These are phyloP conservation scores for Citrus sp. DNA, from an alignment of 345 rosid genomes.

Conservation along the genomic window DNA sequence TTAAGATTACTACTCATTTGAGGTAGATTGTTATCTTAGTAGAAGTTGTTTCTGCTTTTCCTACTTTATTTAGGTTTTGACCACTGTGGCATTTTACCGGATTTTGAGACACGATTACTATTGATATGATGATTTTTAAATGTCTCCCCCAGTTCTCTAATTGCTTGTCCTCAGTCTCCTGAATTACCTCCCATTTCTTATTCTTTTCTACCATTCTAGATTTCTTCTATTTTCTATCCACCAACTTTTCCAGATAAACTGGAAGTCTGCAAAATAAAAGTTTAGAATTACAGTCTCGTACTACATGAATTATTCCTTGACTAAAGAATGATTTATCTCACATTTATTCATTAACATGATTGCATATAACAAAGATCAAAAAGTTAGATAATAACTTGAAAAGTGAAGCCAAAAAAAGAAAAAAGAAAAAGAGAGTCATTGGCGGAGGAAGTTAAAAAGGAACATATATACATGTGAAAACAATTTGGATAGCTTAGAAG, in stretches of 20 bases:
- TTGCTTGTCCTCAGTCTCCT: neutral
- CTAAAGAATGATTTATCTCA: neutral
- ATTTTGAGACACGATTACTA: neutral
- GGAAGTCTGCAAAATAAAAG: neutral
- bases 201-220: neutral
- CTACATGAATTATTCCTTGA: neutral
- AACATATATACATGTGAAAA: neutral
- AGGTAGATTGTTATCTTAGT: neutral
- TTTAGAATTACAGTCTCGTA: neutral
- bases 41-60: neutral
- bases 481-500: conserved; percentile 4
- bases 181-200: neutral
- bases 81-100: neutral
- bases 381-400: neutral
- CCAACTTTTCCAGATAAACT: neutral
- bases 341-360: neutral
- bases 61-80: neutral
- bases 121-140: neutral
- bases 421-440: neutral
- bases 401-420: neutral
- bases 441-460: conserved; percentile 6
- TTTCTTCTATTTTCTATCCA: neutral
- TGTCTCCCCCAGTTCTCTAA: neutral
- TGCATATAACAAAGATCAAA: neutral
- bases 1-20: neutral